These are phyloP conservation scores for Phytophthora pisi DNA, from an alignment of 352 stramenopile species.

Conservation along the genomic window DNA sequence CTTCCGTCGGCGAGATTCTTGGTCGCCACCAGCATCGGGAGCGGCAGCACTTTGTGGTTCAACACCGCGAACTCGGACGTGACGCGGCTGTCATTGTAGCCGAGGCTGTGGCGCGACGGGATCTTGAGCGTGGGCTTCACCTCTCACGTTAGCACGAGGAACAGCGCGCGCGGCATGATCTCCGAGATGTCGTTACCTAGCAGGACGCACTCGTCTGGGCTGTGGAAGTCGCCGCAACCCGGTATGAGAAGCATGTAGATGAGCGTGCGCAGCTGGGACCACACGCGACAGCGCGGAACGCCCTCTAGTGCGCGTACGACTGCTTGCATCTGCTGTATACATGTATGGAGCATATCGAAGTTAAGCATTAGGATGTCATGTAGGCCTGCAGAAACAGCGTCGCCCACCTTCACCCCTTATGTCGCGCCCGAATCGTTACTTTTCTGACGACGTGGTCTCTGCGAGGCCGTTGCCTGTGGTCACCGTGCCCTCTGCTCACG, in stretches of 20 bases:
- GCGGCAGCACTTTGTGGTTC: conserved; percentile 32
- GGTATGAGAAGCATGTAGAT: conserved; percentile 86
- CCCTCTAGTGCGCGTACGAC: no score
- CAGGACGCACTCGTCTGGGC: conserved; percentile 69
- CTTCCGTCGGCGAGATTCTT: conserved; percentile 6
- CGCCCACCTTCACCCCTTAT: no score
- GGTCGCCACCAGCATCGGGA: conserved; percentile 19
- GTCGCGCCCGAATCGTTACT: no score
- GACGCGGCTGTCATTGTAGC: conserved; percentile 38
- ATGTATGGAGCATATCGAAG: no score
- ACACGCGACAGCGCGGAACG: conserved; percentile 1
- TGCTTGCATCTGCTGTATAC: no score
- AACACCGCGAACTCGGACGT: conserved; percentile 59
- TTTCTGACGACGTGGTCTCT: no score
- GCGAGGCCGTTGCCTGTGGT: no score
- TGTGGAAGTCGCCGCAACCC: conserved; percentile 66
- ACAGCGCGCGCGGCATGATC: conserved; percentile 73
- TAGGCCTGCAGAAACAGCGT: no score
- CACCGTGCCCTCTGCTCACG: no score
- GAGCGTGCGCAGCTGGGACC: conserved; percentile 74
- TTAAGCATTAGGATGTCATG: no score
- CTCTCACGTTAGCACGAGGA: conserved; percentile 85
- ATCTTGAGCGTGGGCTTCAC: conserved; percentile 78
- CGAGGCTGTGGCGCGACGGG: conserved; percentile 55
- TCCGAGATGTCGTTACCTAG: conserved; percentile 77